phyloP scores from a whole-genome alignment of 345 rosid genomes.

The Laguncularia racemosa region DNA sequence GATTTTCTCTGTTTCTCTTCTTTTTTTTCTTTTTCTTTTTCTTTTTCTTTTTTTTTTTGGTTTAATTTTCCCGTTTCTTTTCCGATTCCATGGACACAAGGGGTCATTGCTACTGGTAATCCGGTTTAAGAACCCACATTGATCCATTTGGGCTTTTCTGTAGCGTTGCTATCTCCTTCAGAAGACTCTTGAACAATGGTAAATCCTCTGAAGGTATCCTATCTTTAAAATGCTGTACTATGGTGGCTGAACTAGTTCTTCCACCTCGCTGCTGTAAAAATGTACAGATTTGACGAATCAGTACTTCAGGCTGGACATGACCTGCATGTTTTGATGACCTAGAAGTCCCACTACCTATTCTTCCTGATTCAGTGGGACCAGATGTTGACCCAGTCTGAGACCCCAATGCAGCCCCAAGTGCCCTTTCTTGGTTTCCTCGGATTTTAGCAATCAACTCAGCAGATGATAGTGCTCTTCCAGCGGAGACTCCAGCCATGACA shows the following conservation, averaged over 20 bases:
- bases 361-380: conserved; percentile 24
- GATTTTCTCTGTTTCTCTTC: no score
- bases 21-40: no score
- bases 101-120: conserved; percentile 29
- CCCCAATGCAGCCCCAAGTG: conserved; percentile 58
- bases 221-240: conserved; percentile 66
- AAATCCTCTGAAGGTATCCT: conserved; percentile 46
- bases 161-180: conserved; percentile 76
- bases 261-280: conserved; percentile 78
- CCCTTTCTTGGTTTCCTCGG: conserved; percentile 65
- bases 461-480: conserved; percentile 84
- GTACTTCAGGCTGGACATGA: conserved; percentile 60
- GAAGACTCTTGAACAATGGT: conserved; percentile 67
- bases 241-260: conserved; percentile 50
- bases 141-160: conserved; percentile 42
- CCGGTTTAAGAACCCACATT: conserved; percentile 72
- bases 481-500: conserved; percentile 61
- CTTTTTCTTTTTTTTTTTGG: no score
- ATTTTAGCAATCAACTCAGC: conserved; percentile 74
- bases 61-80: no score
- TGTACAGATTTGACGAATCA: conserved; percentile 76
- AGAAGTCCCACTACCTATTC: conserved; percentile 20
- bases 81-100: no score
- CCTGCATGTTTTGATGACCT: conserved; percentile 23
- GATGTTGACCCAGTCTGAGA: conserved; percentile 28